A percentile compares a stretch with the other conserved stretches of the same genome.
These are phyloP conservation scores for Mesembryanthemum crystallinum DNA, from an alignment of 148 eudicot species.

Conservation along the genomic window DNA sequence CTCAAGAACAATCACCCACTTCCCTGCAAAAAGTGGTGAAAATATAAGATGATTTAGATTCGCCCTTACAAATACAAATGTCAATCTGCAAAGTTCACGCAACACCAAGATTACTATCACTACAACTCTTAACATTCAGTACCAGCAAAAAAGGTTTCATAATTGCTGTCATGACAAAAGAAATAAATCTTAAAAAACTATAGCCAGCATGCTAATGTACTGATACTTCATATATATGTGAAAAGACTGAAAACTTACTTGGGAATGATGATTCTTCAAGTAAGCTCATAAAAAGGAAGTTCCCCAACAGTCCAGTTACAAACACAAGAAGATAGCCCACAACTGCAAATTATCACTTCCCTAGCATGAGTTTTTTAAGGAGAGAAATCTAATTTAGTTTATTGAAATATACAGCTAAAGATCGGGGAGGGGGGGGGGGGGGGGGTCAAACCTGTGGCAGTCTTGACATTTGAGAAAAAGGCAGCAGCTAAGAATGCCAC, in stretches of 20 bases:
- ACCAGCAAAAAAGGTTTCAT: not conserved
- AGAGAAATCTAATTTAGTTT: not conserved
- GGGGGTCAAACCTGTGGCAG: slow-evolving; percentile 64
- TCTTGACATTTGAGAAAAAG: slow-evolving; percentile 58
- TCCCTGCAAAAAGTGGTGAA: slow-evolving; percentile 31
- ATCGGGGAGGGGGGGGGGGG: not conserved
- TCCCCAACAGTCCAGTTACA: slow-evolving; percentile 64
- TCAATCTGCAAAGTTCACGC: too few species aligned
- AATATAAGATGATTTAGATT: too few species aligned
- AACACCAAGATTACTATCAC: not conserved
- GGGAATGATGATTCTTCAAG: slow-evolving; percentile 62
- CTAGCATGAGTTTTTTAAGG: slow-evolving; percentile 10
- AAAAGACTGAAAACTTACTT: slow-evolving; percentile 41
- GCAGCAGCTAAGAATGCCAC: slow-evolving; percentile 64
- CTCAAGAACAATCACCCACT: slow-evolving; percentile 64
- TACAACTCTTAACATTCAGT: not conserved
- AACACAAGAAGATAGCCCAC: slow-evolving; percentile 63
- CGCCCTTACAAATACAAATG: too few species aligned
- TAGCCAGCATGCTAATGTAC: not conserved
- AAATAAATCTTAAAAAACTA: too few species aligned
- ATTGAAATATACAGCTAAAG: not conserved
- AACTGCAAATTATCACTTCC: slow-evolving; percentile 40
- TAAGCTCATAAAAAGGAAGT: slow-evolving; percentile 58
- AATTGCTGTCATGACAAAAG: not conserved
- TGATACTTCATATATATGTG: too few species aligned